A percentile compares a stretch with the other conserved stretches of the same genome.
phyloP scores from a whole-genome alignment of 2,329 filamentous ascomycete genomes.

The Verticillium nubilum region DNA sequence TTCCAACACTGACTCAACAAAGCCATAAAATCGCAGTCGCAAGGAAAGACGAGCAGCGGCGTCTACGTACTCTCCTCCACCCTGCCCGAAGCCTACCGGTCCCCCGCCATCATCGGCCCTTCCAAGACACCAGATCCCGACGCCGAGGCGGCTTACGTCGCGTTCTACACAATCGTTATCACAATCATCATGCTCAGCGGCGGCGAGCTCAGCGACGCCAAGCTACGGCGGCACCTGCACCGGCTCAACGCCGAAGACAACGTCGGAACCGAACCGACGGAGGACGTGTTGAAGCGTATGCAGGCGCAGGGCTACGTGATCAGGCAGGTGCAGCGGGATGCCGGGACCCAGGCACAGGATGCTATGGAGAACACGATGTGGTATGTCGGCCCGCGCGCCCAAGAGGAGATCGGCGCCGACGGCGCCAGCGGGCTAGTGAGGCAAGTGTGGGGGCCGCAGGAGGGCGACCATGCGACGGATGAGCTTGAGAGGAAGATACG shows the following conservation, averaged over 20 bases:
- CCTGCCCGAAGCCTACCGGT: slow-evolving; percentile 63
- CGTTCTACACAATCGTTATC: slow-evolving; percentile 74
- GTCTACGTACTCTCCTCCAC: slow-evolving; percentile 73
- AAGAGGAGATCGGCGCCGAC: slow-evolving; percentile 74
- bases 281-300: slow-evolving; percentile 68
- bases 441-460: slow-evolving; percentile 47
- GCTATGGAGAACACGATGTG: slow-evolving; percentile 78
- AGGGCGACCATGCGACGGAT: slow-evolving; percentile 36
- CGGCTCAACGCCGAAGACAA: slow-evolving; percentile 72
- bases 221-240: slow-evolving; percentile 68
- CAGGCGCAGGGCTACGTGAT: slow-evolving; percentile 79
- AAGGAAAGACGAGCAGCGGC: slow-evolving; percentile 55
- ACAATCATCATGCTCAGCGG: slow-evolving; percentile 70
- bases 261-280: slow-evolving; percentile 70
- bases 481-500: slow-evolving; percentile 56
- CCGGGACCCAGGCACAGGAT: slow-evolving; percentile 38
- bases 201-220: slow-evolving; percentile 70
- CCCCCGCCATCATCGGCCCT: slow-evolving; percentile 62
- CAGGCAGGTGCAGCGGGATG: slow-evolving; percentile 60
- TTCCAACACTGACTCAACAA: not conserved
- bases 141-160: slow-evolving; percentile 74
- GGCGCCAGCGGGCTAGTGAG: slow-evolving; percentile 68
- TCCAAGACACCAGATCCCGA: slow-evolving; percentile 58
- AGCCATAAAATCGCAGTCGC: slow-evolving; percentile 39
- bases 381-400: slow-evolving; percentile 78